Conservation (phyloP, 129 eudicot genomes). For the Pseudognaphalium luteoalbum region DNA sequence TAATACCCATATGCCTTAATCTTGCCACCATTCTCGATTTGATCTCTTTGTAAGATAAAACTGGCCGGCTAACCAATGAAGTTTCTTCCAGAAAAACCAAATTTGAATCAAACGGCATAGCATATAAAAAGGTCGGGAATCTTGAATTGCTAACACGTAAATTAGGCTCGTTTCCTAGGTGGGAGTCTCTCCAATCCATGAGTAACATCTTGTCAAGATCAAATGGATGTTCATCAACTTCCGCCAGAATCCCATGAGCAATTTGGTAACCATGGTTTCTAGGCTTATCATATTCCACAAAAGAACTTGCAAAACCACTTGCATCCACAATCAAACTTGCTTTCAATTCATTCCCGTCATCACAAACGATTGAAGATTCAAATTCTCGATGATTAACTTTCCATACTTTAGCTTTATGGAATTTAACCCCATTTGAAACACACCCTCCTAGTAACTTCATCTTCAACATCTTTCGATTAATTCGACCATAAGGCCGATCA, state of each 20-base stretch:
- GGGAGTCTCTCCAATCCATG: slow-evolving; percentile 92
- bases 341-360: slow-evolving; percentile 59
- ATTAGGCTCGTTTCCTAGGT: slow-evolving; percentile 75
- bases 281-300: slow-evolving; percentile 71
- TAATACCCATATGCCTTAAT: slow-evolving; percentile 70
- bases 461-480: slow-evolving; percentile 51
- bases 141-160: slow-evolving; percentile 50
- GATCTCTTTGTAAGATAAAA: slow-evolving; percentile 58
- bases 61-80: slow-evolving; percentile 70
- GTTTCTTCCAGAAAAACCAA: slow-evolving; percentile 76
- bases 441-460: slow-evolving; percentile 55
- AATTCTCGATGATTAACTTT: slow-evolving; percentile 64
- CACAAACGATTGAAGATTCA: slow-evolving; percentile 66
- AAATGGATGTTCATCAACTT: slow-evolving; percentile 75
- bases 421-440: slow-evolving; percentile 55
- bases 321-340: slow-evolving; percentile 79
- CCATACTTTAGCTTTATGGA: slow-evolving; percentile 79
- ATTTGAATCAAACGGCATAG: slow-evolving; percentile 79
- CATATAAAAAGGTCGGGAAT: slow-evolving; percentile 64
- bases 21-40: slow-evolving; percentile 73
- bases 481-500: slow-evolving; percentile 64
- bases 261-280: slow-evolving; percentile 80
- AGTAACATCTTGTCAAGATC: slow-evolving; percentile 80
- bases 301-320: slow-evolving; percentile 68
- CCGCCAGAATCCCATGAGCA: slow-evolving; percentile 84